Conservation (phyloP, 2,329 filamentous ascomycete genomes). For the Ceratocystis variospora region DNA sequence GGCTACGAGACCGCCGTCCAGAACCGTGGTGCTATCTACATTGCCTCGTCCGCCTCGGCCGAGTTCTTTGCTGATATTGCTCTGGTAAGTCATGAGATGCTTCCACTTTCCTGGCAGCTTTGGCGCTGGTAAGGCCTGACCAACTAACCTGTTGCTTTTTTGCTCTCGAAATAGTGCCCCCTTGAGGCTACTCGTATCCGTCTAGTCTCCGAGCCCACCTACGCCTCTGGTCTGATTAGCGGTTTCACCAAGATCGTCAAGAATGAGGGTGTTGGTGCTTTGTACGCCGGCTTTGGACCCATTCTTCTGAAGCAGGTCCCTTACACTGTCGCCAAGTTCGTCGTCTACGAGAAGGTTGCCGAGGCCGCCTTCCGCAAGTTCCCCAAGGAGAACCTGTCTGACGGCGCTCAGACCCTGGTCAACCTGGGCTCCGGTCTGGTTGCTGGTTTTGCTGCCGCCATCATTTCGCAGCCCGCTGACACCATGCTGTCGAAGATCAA, state of each 20-base stretch:
- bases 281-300: conserved; percentile 84
- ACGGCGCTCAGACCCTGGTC: conserved; percentile 58
- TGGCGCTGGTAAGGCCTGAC: too few relatives aligned
- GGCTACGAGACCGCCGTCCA: conserved; percentile 64
- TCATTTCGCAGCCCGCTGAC: conserved; percentile 81
- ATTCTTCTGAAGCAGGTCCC: conserved; percentile 78
- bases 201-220: conserved; percentile 77
- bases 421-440: conserved; percentile 51
- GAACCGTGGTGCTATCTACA: conserved; percentile 72
- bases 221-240: conserved; percentile 63
- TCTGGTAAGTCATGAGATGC: conserved; percentile 31
- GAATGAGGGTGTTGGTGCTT: conserved; percentile 69
- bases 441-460: conserved; percentile 58
- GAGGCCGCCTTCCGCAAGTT: conserved; percentile 55
- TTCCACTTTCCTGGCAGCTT: too few relatives aligned
- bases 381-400: conserved; percentile 58
- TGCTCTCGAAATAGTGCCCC: conserved; percentile 41
- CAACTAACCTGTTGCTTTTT: not conserved
- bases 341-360: conserved; percentile 79
- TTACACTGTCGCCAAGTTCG: conserved; percentile 93
- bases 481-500: conserved; percentile 95
- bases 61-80: conserved; percentile 66
- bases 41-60: conserved; percentile 51
- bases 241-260: conserved; percentile 74
- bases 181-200: conserved; percentile 89